A percentile compares a stretch with the other conserved stretches of the same genome.
These are phyloP conservation scores for Zymoseptoria pseudotritici DNA, from an alignment of 2,329 filamentous ascomycete species.

Conservation along the genomic window DNA sequence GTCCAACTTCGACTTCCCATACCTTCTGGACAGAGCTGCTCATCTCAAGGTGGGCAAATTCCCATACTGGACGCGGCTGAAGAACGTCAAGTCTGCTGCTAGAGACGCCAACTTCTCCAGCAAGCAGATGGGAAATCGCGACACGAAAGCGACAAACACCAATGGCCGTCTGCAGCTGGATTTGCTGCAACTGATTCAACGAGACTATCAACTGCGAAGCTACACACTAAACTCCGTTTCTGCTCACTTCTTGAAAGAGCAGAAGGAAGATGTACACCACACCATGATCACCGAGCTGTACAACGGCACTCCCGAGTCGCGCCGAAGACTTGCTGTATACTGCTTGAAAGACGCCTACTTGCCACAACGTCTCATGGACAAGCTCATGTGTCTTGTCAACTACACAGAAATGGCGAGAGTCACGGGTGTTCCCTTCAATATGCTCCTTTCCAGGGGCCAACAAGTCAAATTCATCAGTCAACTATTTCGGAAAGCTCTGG, in stretches of 20 bases:
- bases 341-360: constrained; percentile 97
- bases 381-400: constrained; percentile 95
- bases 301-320: constrained; percentile 89
- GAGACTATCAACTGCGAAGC: constrained; percentile 89
- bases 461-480: constrained; percentile 98
- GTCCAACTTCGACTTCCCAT: constrained; percentile 96
- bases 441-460: constrained; percentile 81
- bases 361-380: constrained; percentile 90
- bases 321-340: constrained; percentile 85
- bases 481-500: constrained; percentile 86
- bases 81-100: constrained; percentile 59
- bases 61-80: constrained; percentile 79
- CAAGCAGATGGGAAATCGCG: constrained; percentile 96
- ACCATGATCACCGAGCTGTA: constrained; percentile 99
- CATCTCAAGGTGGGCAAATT: constrained; percentile 75
- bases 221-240: constrained; percentile 97
- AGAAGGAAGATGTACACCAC: constrained; percentile 97
- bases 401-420: constrained; percentile 99
- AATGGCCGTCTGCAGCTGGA: constrained; percentile 91
- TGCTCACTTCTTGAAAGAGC: constrained; percentile 88
- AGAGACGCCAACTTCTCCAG: constrained; percentile 85
- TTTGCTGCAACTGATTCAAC: constrained; percentile 85
- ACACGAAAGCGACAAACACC: constrained; percentile 89
- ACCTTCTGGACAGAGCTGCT: constrained; percentile 79
- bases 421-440: constrained; percentile 96